Conservation (phyloP, 2,329 filamentous ascomycete species). For the Fusarium paranaense region DNA sequence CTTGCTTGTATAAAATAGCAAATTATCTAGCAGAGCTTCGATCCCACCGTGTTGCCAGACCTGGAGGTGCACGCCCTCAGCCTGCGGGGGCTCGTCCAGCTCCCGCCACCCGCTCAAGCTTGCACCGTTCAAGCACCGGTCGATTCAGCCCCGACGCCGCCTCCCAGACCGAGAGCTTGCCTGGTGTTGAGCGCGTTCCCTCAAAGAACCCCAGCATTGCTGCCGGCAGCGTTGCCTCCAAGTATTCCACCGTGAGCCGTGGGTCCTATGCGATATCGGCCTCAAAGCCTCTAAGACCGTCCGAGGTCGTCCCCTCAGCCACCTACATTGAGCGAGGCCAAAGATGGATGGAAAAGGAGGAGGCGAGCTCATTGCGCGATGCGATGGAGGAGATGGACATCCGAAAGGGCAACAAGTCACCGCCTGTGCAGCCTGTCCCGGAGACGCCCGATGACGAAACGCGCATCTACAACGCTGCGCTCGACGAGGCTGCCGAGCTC, state of each 20-base stretch:
- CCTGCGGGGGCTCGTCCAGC: slow-evolving; percentile 53
- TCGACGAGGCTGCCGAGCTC: slow-evolving; percentile 81
- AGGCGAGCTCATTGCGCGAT: slow-evolving; percentile 75
- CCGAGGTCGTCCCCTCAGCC: slow-evolving; percentile 72
- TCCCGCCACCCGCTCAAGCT: slow-evolving; percentile 43
- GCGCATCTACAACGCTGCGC: slow-evolving; percentile 75
- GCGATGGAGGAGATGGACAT: slow-evolving; percentile 81
- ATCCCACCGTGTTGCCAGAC: slow-evolving; percentile 73
- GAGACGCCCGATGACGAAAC: slow-evolving; percentile 64
- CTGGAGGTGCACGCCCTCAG: slow-evolving; percentile 77
- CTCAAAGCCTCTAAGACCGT: slow-evolving; percentile 63
- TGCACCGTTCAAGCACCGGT: slow-evolving; percentile 44
- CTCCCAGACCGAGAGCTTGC: slow-evolving; percentile 42
- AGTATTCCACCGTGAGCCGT: slow-evolving; percentile 62
- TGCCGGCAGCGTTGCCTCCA: slow-evolving; percentile 61
- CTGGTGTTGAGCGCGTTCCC: slow-evolving; percentile 41
- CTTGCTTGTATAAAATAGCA: slow-evolving; percentile 58
- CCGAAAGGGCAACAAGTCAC: slow-evolving; percentile 50
- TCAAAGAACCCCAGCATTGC: slow-evolving; percentile 54
- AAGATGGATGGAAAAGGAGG: slow-evolving; percentile 85
- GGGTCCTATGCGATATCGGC: slow-evolving; percentile 64
- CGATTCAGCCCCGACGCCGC: slow-evolving; percentile 48
- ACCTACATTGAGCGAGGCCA: slow-evolving; percentile 80
- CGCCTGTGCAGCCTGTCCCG: slow-evolving; percentile 33
- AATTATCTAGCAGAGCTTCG: slow-evolving; percentile 78